These are phyloP conservation scores for Suhomyces prunicola DNA, from an alignment of 805 yeast species.

Conservation along the genomic window DNA sequence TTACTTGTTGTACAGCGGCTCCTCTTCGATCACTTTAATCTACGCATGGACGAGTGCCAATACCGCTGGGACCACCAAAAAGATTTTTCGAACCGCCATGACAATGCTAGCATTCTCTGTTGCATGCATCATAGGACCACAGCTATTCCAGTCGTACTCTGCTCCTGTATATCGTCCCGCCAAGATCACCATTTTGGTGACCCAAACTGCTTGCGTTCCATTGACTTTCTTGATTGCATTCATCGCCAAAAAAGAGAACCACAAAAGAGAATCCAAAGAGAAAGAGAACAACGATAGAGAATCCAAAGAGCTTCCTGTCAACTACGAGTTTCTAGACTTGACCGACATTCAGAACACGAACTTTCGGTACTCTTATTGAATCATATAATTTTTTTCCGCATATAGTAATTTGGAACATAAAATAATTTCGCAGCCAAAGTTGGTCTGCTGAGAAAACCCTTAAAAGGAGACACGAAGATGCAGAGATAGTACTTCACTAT, in stretches of 20 bases:
- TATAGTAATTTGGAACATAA: not conserved
- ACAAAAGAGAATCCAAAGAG: slow-evolving; percentile 40
- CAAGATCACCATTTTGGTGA: slow-evolving; percentile 51
- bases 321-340: slow-evolving; percentile 50
- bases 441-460: not conserved
- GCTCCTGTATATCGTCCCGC: slow-evolving; percentile 59
- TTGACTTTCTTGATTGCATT: slow-evolving; percentile 41
- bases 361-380: slow-evolving; percentile 52
- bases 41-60: slow-evolving; percentile 64
- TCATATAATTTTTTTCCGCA: not conserved
- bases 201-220: slow-evolving; percentile 47
- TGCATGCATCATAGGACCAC: slow-evolving; percentile 67
- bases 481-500: not conserved
- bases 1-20: slow-evolving; percentile 52
- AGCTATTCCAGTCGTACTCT: slow-evolving; percentile 53
- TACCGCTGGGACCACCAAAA: slow-evolving; percentile 75
- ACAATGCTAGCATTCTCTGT: slow-evolving; percentile 63
- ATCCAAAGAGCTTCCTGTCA: slow-evolving; percentile 24
- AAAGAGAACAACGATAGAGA: slow-evolving; percentile 54
- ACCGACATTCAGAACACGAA: slow-evolving; percentile 58
- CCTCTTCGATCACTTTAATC: slow-evolving; percentile 54
- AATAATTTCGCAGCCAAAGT: not conserved
- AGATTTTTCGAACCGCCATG: slow-evolving; percentile 55
- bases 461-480: not conserved
- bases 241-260: slow-evolving; percentile 48